These are phyloP conservation scores for Hypoxylon fragiforme DNA, from an alignment of 495 filamentous ascomycete species.

Conservation along the genomic window DNA sequence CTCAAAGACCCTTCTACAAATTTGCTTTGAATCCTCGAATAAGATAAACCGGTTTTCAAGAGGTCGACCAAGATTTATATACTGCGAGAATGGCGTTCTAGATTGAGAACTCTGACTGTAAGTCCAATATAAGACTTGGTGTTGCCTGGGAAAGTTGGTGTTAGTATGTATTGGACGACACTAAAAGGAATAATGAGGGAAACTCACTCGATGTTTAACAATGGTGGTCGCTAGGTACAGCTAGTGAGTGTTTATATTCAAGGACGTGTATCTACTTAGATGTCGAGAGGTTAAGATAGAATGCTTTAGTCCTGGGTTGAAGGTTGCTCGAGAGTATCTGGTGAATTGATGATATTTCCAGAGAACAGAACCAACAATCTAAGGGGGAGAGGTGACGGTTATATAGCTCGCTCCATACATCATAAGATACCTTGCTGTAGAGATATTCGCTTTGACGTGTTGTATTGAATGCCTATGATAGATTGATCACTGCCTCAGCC, in stretches of 20 bases:
- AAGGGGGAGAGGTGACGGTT: conserved; percentile 15
- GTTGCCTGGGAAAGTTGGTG: not conserved
- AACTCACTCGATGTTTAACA: conserved; percentile 1
- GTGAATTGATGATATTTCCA: conserved; percentile 5
- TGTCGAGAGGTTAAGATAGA: too few species aligned
- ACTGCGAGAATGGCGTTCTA: not conserved
- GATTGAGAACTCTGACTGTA: not conserved
- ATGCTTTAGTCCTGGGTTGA: too few species aligned
- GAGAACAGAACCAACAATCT: conserved; percentile 5
- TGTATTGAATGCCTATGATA: conserved; percentile 21
- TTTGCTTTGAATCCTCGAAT: not conserved
- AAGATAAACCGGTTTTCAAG: not conserved
- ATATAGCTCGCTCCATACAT: conserved; percentile 25
- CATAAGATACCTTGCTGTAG: conserved; percentile 8
- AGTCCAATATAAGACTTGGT: not conserved
- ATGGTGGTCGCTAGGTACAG: not conserved
- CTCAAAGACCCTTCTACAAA: not conserved
- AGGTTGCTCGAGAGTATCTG: not conserved
- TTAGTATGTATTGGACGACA: not conserved
- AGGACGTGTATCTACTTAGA: not conserved
- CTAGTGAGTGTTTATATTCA: not conserved
- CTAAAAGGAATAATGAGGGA: not conserved
- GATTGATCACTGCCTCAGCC: conserved; percentile 32
- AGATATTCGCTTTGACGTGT: conserved; percentile 16
- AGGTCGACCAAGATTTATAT: not conserved